Evolutionary conservation across 2,329 filamentous ascomycete species (phyloP), one percentile per base, ranked within the genome.

Genomic region (Harringtonia lauricola): DNA sequence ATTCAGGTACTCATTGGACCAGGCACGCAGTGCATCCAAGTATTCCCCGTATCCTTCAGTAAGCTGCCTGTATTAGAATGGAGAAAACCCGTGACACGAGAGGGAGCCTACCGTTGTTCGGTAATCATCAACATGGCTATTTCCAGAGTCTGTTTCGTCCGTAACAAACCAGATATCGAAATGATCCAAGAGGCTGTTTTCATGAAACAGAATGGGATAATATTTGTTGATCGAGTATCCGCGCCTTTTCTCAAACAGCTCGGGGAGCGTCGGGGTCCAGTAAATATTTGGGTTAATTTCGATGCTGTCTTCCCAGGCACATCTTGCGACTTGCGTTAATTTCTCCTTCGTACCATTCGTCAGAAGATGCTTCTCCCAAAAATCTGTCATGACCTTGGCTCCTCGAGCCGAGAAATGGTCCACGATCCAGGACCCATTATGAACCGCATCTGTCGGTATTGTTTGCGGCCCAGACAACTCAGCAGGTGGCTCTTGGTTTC

Each of bases 281-380:
- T 54, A 62, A 0, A 60, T 48, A 30, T 54, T 56, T 1, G 55
- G 52, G 2, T 43, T 33, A 9, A 62, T 55, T 39, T 67, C 65
- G 8, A 57, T 36, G 42, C 57, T 60, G 39, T 63, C 59, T 42
- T 61, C 59, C 59, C 57, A 61, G 4, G 49, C 49, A 41, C 62
- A 64, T 33, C 62, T 60, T 1, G 62, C 64, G 4, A 62, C 55
- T 6, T 57, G 45, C 33, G 42, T 37, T 3, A 67, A 40, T 3
- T 62, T 48, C 8, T 57, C 50, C 19, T 50, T 54, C 2, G 55
- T 53, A 2, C 55, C 57, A 37, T 59, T 54, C 4, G 50, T 49
- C 1, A 67, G 49, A 10, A 67, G 51, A 19, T 63, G 52, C 15
- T 66, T 43, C 26, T 67, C 60, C 59, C 59, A 64, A 44, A 67